A percentile compares a stretch with the other conserved stretches of the same genome.
Evolutionary conservation across 2,329 filamentous ascomycete species (phyloP).

Genomic region (Epichloe typhina): DNA sequence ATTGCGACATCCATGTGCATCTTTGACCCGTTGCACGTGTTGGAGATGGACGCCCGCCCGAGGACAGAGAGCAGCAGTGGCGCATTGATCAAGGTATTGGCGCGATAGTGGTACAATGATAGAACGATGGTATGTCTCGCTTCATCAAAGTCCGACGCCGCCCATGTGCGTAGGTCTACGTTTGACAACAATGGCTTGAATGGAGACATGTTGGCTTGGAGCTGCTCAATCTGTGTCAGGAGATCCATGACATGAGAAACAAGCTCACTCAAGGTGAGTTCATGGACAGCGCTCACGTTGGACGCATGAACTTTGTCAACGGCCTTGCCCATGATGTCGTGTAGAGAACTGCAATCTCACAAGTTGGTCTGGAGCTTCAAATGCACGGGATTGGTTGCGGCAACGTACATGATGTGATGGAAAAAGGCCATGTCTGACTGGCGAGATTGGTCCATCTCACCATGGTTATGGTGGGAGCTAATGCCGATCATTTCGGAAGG

Average conservation of each 20-base stretch:
- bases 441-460: not conserved
- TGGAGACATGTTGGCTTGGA: constrained; percentile 4
- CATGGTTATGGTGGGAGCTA: not conserved
- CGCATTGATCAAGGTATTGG: constrained; percentile 4
- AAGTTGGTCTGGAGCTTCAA: not conserved
- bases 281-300: constrained; percentile 9
- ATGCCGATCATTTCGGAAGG: constrained; percentile 2
- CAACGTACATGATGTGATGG: constrained; percentile 9
- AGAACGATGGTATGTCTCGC: constrained; percentile 7
- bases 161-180: constrained; percentile 4
- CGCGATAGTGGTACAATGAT: constrained; percentile 6
- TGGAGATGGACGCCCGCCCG: constrained; percentile 7
- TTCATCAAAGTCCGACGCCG: constrained; percentile 1
- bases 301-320: constrained; percentile 11
- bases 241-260: constrained; percentile 10
- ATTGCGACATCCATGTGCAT: constrained; percentile 8
- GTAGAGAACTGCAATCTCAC: constrained; percentile 7
- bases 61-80: constrained; percentile 9
- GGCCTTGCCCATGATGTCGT: constrained; percentile 10
- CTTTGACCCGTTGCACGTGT: constrained; percentile 1
- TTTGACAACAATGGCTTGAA: constrained; percentile 5
- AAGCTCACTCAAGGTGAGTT: constrained; percentile 6
- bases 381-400: not conserved
- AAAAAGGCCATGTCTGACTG: constrained; percentile 9
- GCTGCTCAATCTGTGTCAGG: constrained; percentile 9